Conservation (phyloP, 1,284 basidiomycete species). For the Melampsora larici-populina region DNA sequence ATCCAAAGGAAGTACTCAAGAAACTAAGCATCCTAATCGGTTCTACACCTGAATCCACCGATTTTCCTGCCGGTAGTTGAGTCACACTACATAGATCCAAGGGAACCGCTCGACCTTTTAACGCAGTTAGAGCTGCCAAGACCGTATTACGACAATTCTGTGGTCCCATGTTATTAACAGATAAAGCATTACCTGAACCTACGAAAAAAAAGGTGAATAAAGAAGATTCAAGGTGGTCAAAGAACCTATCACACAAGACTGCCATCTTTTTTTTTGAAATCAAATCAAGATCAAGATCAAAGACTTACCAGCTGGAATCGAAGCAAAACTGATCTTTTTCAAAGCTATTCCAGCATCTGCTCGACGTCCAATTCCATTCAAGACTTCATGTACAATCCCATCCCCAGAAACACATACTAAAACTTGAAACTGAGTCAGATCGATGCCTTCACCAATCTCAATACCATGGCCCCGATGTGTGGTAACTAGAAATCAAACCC, state of each 20-base stretch:
- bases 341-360: conserved; percentile 69
- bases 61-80: conserved; percentile 60
- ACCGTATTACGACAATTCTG: conserved; percentile 69
- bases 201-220: not conserved
- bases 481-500: conserved; percentile 62
- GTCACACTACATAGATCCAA: conserved; percentile 12
- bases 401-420: conserved; percentile 84
- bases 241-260: not conserved
- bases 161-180: conserved; percentile 55
- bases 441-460: conserved; percentile 65
- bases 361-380: conserved; percentile 82
- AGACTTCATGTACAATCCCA: conserved; percentile 81
- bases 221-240: not conserved
- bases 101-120: conserved; percentile 67
- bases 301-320: conserved; percentile 76
- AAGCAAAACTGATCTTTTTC: conserved; percentile 67
- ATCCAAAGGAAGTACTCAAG: conserved; percentile 78
- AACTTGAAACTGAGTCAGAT: conserved; percentile 67
- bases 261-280: not conserved
- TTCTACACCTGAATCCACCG: conserved; percentile 75
- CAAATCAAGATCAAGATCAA: conserved; percentile 8
- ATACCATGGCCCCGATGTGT: conserved; percentile 69
- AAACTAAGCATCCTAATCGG: conserved; percentile 74
- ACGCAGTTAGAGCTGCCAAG: conserved; percentile 72
- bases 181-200: conserved; percentile 56